These are phyloP conservation scores for Cryptosporidium andersoni DNA, from an alignment of 169 alveolate species.

Conservation along the genomic window DNA sequence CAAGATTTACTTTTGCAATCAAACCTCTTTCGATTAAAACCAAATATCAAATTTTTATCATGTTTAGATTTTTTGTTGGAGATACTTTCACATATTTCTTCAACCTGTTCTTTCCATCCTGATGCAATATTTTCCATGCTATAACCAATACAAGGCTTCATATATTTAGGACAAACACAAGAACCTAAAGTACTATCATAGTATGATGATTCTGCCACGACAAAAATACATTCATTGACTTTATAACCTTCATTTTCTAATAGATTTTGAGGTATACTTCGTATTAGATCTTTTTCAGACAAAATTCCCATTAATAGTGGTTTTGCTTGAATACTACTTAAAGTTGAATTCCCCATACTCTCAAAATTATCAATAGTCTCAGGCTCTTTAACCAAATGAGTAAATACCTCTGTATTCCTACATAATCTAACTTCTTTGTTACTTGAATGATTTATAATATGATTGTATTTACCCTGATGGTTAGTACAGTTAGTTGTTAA, in stretches of 20 bases:
- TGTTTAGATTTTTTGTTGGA: neutral
- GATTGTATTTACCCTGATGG: neutral
- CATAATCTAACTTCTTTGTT: slow-evolving; percentile 35
- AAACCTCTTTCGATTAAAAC: slow-evolving; percentile 2
- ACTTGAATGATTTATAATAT: neutral
- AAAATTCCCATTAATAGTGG: neutral
- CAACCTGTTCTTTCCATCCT: slow-evolving; percentile 13
- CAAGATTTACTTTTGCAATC: slow-evolving; percentile 37
- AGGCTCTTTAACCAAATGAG: neutral
- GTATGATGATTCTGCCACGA: slow-evolving; percentile 16
- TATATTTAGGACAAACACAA: slow-evolving; percentile 19
- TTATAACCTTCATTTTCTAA: neutral
- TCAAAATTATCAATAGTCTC: neutral
- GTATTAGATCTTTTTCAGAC: slow-evolving; percentile 1
- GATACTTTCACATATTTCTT: slow-evolving; percentile 12
- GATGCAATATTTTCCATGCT: slow-evolving; percentile 26
- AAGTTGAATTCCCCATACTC: too few relatives aligned
- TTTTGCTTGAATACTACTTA: neutral
- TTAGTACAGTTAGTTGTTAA: neutral
- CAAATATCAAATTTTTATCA: slow-evolving; percentile 7
- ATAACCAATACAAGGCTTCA: slow-evolving; percentile 13
- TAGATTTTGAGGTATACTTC: too few relatives aligned
- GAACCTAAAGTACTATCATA: slow-evolving; percentile 10
- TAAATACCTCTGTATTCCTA: slow-evolving; percentile 3
- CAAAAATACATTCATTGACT: slow-evolving; percentile 15